phyloP scores from a whole-genome alignment of 2,329 filamentous ascomycete genomes.

The Chalara sp. region DNA sequence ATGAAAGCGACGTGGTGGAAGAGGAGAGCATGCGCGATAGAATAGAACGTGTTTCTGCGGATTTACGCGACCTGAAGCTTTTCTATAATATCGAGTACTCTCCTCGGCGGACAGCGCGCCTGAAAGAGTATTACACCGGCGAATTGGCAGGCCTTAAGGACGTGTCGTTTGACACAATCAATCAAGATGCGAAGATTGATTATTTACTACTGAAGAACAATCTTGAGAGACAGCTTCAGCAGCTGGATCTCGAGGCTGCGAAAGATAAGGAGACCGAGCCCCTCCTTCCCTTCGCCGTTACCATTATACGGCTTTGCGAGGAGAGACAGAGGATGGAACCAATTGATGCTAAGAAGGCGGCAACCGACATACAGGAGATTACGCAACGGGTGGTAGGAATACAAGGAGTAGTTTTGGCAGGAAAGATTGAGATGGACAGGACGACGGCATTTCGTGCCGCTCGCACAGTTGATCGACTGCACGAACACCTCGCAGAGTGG shows the following conservation, averaged over 20 bases:
- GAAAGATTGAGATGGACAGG: constrained; percentile 29
- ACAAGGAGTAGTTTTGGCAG: constrained; percentile 28
- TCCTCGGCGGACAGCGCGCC: background rate
- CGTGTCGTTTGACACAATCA: constrained; percentile 28
- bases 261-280: constrained; percentile 31
- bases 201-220: constrained; percentile 43
- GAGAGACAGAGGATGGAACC: constrained; percentile 37
- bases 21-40: background rate
- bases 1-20: background rate
- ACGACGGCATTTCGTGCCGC: constrained; percentile 41
- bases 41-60: background rate
- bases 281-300: constrained; percentile 38
- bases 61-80: background rate
- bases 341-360: constrained; percentile 36
- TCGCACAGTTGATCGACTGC: constrained; percentile 34
- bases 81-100: background rate
- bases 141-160: background rate
- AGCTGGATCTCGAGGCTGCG: constrained; percentile 33
- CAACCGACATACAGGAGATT: constrained; percentile 33
- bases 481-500: constrained; percentile 37
- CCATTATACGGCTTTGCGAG: constrained; percentile 39
- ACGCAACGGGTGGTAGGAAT: constrained; percentile 28
- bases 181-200: constrained; percentile 41
- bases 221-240: constrained; percentile 25
- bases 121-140: background rate